phyloP scores from a whole-genome alignment of 768 basidiomycete species.

The Krasilnikovozyma curviuscula region DNA sequence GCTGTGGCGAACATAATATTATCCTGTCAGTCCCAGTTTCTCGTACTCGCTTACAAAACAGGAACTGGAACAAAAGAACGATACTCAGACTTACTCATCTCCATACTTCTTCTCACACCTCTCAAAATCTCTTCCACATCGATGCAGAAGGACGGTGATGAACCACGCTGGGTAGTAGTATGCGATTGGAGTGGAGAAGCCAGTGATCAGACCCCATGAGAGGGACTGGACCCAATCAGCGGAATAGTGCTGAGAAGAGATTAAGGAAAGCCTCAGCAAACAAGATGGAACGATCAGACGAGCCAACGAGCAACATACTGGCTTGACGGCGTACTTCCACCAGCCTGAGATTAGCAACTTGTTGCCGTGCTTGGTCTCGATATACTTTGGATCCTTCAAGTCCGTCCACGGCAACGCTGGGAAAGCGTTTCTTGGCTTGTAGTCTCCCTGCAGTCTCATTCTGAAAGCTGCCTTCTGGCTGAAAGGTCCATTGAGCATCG shows the following conservation, averaged over 20 bases:
- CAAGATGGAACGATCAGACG: neutral
- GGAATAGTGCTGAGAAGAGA: conserved; percentile 58
- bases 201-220: conserved; percentile 64
- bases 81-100: conserved; percentile 87
- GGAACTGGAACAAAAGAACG: conserved; percentile 40
- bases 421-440: conserved; percentile 70
- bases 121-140: conserved; percentile 85
- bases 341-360: conserved; percentile 78
- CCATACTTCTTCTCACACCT: conserved; percentile 81
- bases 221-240: conserved; percentile 78
- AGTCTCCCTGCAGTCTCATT: conserved; percentile 84
- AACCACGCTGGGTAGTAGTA: conserved; percentile 9
- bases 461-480: conserved; percentile 43
- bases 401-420: conserved; percentile 72
- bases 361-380: conserved; percentile 88
- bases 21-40: neutral
- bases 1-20: too few relatives aligned
- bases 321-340: conserved; percentile 64
- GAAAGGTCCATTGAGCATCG: neutral
- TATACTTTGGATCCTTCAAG: conserved; percentile 67
- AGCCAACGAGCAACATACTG: conserved; percentile 33
- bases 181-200: conserved; percentile 29
- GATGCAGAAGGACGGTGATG: conserved; percentile 54
- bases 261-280: neutral
- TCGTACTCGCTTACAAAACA: neutral